Conservation (phyloP, 2,329 filamentous ascomycete species). For the Cadophora malorum region DNA sequence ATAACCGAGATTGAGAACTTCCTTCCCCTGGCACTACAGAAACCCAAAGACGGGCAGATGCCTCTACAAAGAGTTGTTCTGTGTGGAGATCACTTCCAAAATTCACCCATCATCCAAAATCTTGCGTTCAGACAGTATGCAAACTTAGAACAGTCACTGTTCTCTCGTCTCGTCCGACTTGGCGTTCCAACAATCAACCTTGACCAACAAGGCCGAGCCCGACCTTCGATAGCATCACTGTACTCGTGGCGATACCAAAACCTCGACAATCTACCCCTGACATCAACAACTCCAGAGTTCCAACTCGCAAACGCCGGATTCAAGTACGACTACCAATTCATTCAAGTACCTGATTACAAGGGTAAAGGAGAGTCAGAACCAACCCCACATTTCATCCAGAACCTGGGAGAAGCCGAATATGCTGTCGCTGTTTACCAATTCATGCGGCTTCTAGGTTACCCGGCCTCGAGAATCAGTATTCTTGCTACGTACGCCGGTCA, state of each 20-base stretch:
- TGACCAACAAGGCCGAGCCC: slow-evolving; percentile 91
- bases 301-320: slow-evolving; percentile 87
- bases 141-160: slow-evolving; percentile 94
- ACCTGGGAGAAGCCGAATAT: slow-evolving; percentile 96
- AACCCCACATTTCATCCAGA: slow-evolving; percentile 93
- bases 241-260: slow-evolving; percentile 93
- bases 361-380: slow-evolving; percentile 88
- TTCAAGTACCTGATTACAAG: slow-evolving; percentile 93
- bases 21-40: slow-evolving; percentile 92
- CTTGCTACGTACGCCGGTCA: slow-evolving; percentile 95
- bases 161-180: slow-evolving; percentile 86
- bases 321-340: slow-evolving; percentile 94
- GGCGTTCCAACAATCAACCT: slow-evolving; percentile 91
- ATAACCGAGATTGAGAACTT: slow-evolving; percentile 98
- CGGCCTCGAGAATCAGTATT: slow-evolving; percentile 76
- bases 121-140: slow-evolving; percentile 93
- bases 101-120: slow-evolving; percentile 94
- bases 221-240: slow-evolving; percentile 83
- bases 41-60: slow-evolving; percentile 73
- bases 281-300: slow-evolving; percentile 74
- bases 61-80: slow-evolving; percentile 87
- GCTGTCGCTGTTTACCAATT: slow-evolving; percentile 95
- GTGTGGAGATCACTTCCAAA: slow-evolving; percentile 95
- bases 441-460: slow-evolving; percentile 95
- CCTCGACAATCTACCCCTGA: slow-evolving; percentile 79